Percentiles rank a stretch among this genome's conserved stretches.
These are phyloP conservation scores for Cryptococcus maquisensis DNA, from an alignment of 1,284 basidiomycete species.

Conservation along the genomic window DNA sequence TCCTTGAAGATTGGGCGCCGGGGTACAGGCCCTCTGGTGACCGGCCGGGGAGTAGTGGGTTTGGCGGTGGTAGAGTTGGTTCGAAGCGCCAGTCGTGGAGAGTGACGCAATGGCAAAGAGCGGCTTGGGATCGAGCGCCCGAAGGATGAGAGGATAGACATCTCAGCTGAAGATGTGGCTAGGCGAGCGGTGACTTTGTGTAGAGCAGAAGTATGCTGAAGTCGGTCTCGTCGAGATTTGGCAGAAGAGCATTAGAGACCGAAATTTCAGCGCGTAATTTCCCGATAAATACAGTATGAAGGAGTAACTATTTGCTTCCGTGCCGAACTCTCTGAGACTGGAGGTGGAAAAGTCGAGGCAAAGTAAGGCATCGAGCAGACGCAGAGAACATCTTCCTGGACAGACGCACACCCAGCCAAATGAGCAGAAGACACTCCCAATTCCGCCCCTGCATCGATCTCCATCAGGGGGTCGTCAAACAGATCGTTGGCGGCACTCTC, in stretches of 20 bases:
- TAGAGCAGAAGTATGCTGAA: too few relatives aligned
- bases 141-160: neutral
- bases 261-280: too few relatives aligned
- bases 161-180: too few relatives aligned
- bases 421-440: slow-evolving; percentile 38
- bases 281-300: too few relatives aligned
- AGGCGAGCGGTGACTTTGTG: too few relatives aligned
- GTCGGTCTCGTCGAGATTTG: too few relatives aligned
- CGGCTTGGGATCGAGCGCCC: neutral
- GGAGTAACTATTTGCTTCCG: too few relatives aligned
- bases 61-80: neutral
- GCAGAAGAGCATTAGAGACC: neutral
- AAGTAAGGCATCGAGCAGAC: too few relatives aligned
- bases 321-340: neutral
- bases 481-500: slow-evolving; percentile 95
- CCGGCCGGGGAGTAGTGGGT: neutral
- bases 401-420: neutral
- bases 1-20: neutral
- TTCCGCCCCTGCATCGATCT: slow-evolving; percentile 98
- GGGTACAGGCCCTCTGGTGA: neutral
- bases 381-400: neutral
- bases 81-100: neutral
- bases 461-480: slow-evolving; percentile 91
- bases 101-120: too few relatives aligned
- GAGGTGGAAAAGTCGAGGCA: neutral